Evolutionary conservation across 257 asterid species (phyloP), one percentile per base, ranked within the genome.

Genomic region (Echites panduratus): DNA sequence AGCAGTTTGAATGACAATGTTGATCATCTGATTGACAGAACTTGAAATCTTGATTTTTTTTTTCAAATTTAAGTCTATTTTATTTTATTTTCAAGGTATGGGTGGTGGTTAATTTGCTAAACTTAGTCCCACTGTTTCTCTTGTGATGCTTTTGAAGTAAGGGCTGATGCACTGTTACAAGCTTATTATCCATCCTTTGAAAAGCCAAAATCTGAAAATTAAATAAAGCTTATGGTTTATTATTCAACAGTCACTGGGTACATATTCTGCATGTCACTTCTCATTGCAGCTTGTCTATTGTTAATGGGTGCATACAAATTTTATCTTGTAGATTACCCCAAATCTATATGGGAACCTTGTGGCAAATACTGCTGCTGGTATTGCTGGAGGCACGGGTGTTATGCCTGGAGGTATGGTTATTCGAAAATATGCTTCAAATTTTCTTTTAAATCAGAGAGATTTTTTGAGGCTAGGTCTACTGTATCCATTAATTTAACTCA

Each of bases 381-480:
- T 95, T 81, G 98, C 98, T 49, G 99, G 99, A 70, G 99, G 99
- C 63, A 90, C 97, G 29, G 99, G 99, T 68, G 92, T 95, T 85
- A 95, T 92, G 97, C 99, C 95, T 73, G 96, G 97, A 63, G 97
- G 97, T 92, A 82, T 54, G 70, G 73, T 58, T 44, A 64, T 75
- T 65, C n/a, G 78, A 32, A 57, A 68, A 1, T 20, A 56, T 64
- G n/a, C 14, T 53, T 53, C 26, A 16, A 32, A 20, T 35, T n/a
- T 69, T 49, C 14, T 29, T 22, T 52, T 62, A 22, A 43, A 2
- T 59, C 61, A 45, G 58, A 17, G 45, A 22, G 16, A n/a, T 41
- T 2, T n/a, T 22, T 24, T 14, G 50, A 40, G 29, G 26, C 50
- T 19, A 40, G 45, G 20, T 69, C 19, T 45, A 14, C n/a, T n/a